Percentiles rank a stretch among this genome's conserved stretches.
Evolutionary conservation across 2,329 filamentous ascomycete genomes (phyloP).

Genomic region (Xylariaceae sp.): DNA sequence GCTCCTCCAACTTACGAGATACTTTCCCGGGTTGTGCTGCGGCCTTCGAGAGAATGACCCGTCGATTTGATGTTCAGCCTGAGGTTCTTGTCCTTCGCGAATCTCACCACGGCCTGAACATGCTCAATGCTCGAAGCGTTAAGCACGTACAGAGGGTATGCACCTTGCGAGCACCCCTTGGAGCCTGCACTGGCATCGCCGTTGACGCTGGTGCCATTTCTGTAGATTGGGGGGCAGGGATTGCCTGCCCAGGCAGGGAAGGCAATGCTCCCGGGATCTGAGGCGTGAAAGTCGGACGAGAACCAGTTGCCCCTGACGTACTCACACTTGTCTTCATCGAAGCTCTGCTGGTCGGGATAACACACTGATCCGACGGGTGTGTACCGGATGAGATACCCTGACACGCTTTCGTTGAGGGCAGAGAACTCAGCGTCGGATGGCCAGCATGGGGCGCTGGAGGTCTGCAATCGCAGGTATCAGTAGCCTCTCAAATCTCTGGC

Average conservation of each 20-base stretch:
- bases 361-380: too few relatives aligned
- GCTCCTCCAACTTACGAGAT: not conserved
- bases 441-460: too few relatives aligned
- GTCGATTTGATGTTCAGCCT: not conserved
- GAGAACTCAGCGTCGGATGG: too few relatives aligned
- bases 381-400: too few relatives aligned
- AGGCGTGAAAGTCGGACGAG: too few relatives aligned
- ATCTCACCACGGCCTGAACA: not conserved
- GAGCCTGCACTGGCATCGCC: not conserved
- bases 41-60: not conserved
- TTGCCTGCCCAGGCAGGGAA: slow-evolving; percentile 1
- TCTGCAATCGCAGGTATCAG: too few relatives aligned
- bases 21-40: not conserved
- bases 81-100: not conserved
- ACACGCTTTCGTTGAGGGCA: too few relatives aligned
- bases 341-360: too few relatives aligned
- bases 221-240: not conserved
- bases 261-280: too few relatives aligned
- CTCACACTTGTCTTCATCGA: too few relatives aligned
- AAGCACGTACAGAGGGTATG: not conserved
- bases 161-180: not conserved
- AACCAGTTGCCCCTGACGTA: too few relatives aligned
- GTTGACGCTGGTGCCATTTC: not conserved
- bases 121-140: not conserved
- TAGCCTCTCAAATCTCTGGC: too few relatives aligned